A percentile compares a stretch with the other conserved stretches of the same genome.
Conservation (phyloP, 2,329 filamentous ascomycete genomes). For the Blastomyces gilchristii region DNA sequence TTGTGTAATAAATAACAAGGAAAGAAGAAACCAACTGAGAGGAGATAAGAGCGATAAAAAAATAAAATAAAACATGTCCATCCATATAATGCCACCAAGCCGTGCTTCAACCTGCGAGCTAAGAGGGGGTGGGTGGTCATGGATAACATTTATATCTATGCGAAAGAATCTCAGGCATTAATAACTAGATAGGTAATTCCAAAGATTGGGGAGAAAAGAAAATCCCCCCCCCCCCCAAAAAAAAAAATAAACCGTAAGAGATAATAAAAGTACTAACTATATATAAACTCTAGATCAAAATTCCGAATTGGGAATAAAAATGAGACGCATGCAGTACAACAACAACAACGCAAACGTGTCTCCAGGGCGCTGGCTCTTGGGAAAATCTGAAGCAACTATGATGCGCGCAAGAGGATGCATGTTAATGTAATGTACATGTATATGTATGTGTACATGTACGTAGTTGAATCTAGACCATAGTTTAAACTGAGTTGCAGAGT, state of each 20-base stretch:
- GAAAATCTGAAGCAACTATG: background rate
- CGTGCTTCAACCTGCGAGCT: too few species aligned
- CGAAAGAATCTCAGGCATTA: too few species aligned
- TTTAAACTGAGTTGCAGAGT: background rate
- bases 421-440: background rate
- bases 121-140: too few species aligned
- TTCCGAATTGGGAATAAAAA: too few species aligned
- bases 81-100: too few species aligned
- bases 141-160: too few species aligned
- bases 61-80: too few species aligned
- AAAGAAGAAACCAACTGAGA: background rate
- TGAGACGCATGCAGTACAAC: background rate
- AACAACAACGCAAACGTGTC: background rate
- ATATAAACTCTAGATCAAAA: background rate
- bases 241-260: background rate
- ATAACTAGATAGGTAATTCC: too few species aligned
- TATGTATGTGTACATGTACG: too few species aligned
- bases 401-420: background rate
- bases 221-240: too few species aligned
- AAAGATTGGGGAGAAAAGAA: too few species aligned
- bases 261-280: too few species aligned
- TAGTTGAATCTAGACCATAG: background rate
- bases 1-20: background rate
- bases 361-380: background rate
- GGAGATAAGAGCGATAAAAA: background rate